A percentile compares a stretch with the other conserved stretches of the same genome.
These are phyloP conservation scores for Leptoxyphium fumago DNA, from an alignment of 2,329 filamentous ascomycete species.

Conservation along the genomic window DNA sequence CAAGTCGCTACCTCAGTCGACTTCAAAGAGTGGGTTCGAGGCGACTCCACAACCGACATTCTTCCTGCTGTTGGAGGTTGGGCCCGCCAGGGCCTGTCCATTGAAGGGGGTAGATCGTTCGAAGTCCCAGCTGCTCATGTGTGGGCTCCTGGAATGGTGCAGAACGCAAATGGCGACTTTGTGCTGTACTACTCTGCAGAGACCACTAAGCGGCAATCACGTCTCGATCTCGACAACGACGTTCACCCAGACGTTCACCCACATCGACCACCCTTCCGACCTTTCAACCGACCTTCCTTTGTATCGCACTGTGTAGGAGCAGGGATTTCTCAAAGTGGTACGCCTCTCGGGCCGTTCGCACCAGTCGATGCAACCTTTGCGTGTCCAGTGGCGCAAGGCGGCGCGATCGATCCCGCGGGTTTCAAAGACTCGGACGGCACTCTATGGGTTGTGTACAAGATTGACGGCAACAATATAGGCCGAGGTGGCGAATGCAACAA, in stretches of 20 bases:
- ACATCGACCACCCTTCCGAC: background rate
- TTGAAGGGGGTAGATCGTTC: slow-evolving; percentile 2
- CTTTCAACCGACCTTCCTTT: background rate
- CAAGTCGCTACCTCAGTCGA: slow-evolving; percentile 24
- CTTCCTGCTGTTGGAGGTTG: slow-evolving; percentile 16
- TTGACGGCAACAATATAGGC: slow-evolving; percentile 22
- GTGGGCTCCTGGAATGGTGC: slow-evolving; percentile 19
- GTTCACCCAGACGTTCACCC: slow-evolving; percentile 1
- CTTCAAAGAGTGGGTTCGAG: slow-evolving; percentile 21
- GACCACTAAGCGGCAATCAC: background rate
- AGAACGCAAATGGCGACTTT: slow-evolving; percentile 13
- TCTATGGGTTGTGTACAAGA: slow-evolving; percentile 20
- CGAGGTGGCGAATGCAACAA: slow-evolving; percentile 20
- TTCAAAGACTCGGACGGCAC: slow-evolving; percentile 15
- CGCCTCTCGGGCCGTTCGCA: slow-evolving; percentile 16
- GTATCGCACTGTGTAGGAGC: slow-evolving; percentile 19
- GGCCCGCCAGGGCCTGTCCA: slow-evolving; percentile 7
- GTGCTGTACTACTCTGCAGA: slow-evolving; percentile 21
- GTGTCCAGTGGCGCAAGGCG: slow-evolving; percentile 16
- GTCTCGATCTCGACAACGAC: slow-evolving; percentile 1
- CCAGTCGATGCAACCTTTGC: slow-evolving; percentile 11
- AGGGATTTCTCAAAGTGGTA: slow-evolving; percentile 12
- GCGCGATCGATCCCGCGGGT: slow-evolving; percentile 20
- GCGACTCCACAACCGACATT: slow-evolving; percentile 14
- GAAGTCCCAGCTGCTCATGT: slow-evolving; percentile 13